These are phyloP conservation scores for Rhizodiscina lignyota DNA, from an alignment of 495 filamentous ascomycete genomes.

Conservation along the genomic window DNA sequence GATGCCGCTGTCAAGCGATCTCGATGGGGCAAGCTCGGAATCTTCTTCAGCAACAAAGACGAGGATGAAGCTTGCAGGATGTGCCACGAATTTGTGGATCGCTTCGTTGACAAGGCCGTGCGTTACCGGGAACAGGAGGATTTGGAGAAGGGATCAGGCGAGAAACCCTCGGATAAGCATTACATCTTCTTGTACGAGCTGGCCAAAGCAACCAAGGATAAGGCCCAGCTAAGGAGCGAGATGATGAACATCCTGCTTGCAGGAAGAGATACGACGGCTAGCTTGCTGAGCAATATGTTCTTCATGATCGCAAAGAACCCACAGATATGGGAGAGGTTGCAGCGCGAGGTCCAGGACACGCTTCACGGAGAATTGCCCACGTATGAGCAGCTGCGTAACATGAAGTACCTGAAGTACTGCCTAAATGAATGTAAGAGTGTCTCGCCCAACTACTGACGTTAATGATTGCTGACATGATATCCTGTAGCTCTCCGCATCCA, in stretches of 20 bases:
- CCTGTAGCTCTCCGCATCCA: constrained; percentile 12
- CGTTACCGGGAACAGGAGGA: constrained; percentile 5
- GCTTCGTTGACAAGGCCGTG: constrained; percentile 21
- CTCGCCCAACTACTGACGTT: neutral
- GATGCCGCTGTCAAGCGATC: constrained; percentile 3
- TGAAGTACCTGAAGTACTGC: constrained; percentile 19
- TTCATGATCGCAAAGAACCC: constrained; percentile 13
- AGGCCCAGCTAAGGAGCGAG: constrained; percentile 17
- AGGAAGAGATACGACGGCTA: constrained; percentile 27
- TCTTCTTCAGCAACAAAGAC: constrained; percentile 9
- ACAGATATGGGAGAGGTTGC: constrained; percentile 15
- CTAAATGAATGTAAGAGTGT: constrained; percentile 17
- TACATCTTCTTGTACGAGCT: constrained; percentile 24
- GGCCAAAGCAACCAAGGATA: constrained; percentile 20
- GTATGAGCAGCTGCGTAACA: constrained; percentile 16
- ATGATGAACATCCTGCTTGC: constrained; percentile 21
- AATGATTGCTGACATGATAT: neutral
- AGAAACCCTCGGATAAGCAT: constrained; percentile 10
- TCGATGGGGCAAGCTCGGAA: constrained; percentile 4
- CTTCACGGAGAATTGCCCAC: constrained; percentile 11
- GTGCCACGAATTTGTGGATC: constrained; percentile 34
- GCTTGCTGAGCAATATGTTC: constrained; percentile 19
- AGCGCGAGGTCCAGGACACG: constrained; percentile 9
- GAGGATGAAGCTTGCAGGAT: constrained; percentile 22
- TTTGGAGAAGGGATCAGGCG: constrained; percentile 3